Evolutionary conservation across 2,329 filamentous ascomycete genomes (phyloP).

Genomic region (Colletotrichum sp.): DNA sequence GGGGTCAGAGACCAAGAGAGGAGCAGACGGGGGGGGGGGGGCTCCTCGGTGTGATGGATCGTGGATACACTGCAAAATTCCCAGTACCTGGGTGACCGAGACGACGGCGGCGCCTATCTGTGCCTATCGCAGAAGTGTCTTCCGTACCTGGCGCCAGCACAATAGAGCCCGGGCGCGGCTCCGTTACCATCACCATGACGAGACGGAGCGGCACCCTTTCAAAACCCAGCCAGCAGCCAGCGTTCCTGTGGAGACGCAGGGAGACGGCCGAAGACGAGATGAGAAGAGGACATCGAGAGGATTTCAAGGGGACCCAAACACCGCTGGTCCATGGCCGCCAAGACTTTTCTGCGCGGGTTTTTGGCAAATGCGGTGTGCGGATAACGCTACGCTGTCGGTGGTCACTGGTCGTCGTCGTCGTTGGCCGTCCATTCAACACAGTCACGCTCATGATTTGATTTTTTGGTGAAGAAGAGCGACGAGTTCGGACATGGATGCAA

Average conservation of each 20-base stretch:
- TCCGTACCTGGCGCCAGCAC: neutral
- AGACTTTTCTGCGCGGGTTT: conserved; percentile 4
- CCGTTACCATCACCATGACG: neutral
- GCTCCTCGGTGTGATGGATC: neutral
- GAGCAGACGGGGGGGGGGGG: neutral
- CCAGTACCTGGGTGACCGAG: neutral
- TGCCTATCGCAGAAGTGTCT: neutral
- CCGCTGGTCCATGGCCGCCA: conserved; percentile 11
- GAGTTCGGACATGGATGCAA: neutral
- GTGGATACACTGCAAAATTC: neutral
- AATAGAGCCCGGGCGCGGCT: neutral
- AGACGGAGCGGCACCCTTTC: neutral
- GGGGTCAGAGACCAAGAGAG: neutral
- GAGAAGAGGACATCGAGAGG: neutral
- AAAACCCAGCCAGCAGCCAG: neutral
- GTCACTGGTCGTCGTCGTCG: neutral
- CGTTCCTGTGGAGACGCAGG: neutral
- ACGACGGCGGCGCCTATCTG: neutral
- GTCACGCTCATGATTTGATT: neutral
- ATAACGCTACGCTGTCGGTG: neutral
- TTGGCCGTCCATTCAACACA: neutral
- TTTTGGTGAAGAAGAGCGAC: neutral
- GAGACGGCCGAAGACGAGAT: conserved; percentile 7
- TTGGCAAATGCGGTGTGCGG: conserved; percentile 12
- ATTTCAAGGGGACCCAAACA: neutral